Evolutionary conservation across 2,329 filamentous ascomycete genomes (phyloP).

Genomic region (Penicillium sp.): DNA sequence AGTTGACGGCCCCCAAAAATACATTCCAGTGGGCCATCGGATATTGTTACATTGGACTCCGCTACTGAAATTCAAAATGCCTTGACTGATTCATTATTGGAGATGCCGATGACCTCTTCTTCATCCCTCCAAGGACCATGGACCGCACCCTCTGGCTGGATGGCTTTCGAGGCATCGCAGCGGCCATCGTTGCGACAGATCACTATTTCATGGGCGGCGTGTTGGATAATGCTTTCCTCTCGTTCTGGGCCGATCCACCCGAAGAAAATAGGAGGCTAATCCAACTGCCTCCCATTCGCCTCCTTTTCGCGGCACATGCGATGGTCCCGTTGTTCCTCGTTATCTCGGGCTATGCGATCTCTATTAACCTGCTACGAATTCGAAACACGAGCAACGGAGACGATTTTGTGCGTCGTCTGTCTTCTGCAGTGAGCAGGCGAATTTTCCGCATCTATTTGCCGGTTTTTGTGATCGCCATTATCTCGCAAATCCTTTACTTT

Average conservation of each 20-base stretch:
- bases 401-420: conserved; percentile 17
- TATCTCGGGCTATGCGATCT: conserved; percentile 62
- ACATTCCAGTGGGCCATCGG: background rate
- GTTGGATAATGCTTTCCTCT: conserved; percentile 25
- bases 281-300: conserved; percentile 45
- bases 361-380: conserved; percentile 54
- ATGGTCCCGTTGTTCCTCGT: conserved; percentile 61
- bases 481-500: conserved; percentile 29
- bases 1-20: background rate
- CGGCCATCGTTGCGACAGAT: conserved; percentile 29
- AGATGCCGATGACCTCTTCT: background rate
- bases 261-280: conserved; percentile 25
- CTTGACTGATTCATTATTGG: background rate
- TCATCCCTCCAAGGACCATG: conserved; percentile 4
- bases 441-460: conserved; percentile 40
- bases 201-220: conserved; percentile 34
- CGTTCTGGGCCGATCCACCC: conserved; percentile 30
- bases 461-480: conserved; percentile 26
- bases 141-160: conserved; percentile 31
- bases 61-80: background rate
- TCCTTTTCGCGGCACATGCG: conserved; percentile 41
- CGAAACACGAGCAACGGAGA: conserved; percentile 11
- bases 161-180: conserved; percentile 36
- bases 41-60: background rate
- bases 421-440: conserved; percentile 33